A percentile compares a stretch with the other conserved stretches of the same genome.
These are phyloP conservation scores for Phytophthora rubi DNA, from an alignment of 352 stramenopile species.

Conservation along the genomic window DNA sequence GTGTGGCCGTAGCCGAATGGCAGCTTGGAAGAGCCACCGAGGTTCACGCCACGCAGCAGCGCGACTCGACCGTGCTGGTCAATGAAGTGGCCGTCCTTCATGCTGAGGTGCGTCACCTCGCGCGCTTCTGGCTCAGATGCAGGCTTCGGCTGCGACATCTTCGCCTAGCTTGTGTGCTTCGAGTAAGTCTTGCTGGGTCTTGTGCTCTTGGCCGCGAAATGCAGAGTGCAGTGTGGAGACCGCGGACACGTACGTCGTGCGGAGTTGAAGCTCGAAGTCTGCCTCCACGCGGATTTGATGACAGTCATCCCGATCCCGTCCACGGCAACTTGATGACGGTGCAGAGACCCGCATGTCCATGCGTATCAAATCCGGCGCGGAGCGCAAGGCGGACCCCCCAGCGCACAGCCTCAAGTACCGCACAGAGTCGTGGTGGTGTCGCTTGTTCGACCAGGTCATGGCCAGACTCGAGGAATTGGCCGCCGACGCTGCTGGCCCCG, in stretches of 20 bases:
- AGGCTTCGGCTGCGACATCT: slow-evolving; percentile 27
- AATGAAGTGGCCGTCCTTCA: slow-evolving; percentile 59
- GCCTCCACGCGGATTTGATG: slow-evolving; percentile 30
- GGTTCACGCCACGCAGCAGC: slow-evolving; percentile 69
- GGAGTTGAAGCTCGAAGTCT: slow-evolving; percentile 27
- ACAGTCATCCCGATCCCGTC: neutral
- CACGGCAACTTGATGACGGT: slow-evolving; percentile 27
- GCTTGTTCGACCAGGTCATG: no score
- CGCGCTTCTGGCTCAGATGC: slow-evolving; percentile 17
- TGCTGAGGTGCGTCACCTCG: slow-evolving; percentile 39
- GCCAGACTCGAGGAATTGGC: no score
- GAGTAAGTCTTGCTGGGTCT: slow-evolving; percentile 11
- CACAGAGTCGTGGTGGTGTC: no score
- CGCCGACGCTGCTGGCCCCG: no score
- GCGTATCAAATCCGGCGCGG: neutral
- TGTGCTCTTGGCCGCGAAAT: slow-evolving; percentile 19
- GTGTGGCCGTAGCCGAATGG: slow-evolving; percentile 44
- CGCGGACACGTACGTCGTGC: neutral
- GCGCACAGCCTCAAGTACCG: no score
- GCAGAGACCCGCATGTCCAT: slow-evolving; percentile 12
- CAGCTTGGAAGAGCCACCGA: slow-evolving; percentile 74
- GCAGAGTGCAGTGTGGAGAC: slow-evolving; percentile 18
- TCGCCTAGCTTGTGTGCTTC: neutral
- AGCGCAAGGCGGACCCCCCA: no score
- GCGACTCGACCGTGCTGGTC: slow-evolving; percentile 56